Conservation (phyloP, 2,329 filamentous ascomycete genomes). For the Epichloe baconii region DNA sequence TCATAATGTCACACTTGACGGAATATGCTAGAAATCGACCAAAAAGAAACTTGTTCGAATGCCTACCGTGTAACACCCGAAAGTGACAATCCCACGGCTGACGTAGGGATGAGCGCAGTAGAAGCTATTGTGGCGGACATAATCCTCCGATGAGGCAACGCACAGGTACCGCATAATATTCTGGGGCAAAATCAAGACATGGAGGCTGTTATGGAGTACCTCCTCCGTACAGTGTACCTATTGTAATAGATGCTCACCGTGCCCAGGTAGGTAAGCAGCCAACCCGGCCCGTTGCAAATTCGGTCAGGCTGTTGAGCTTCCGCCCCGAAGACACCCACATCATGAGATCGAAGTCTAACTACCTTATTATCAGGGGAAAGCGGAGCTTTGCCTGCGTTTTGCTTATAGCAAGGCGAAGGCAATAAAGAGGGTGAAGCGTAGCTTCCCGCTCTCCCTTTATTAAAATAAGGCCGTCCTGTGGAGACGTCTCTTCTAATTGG, state of each 20-base stretch:
- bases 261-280: too few species aligned
- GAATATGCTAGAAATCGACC: neutral
- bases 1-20: neutral
- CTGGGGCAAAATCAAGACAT: neutral
- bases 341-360: too few species aligned
- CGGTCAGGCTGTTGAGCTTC: too few species aligned
- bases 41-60: neutral
- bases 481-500: too few species aligned
- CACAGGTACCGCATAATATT: neutral
- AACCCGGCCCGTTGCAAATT: too few species aligned
- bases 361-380: too few species aligned
- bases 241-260: neutral
- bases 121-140: neutral
- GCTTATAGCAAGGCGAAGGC: too few species aligned
- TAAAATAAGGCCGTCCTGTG: too few species aligned
- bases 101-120: slow-evolving; percentile 1
- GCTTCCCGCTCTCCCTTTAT: too few species aligned
- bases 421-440: too few species aligned
- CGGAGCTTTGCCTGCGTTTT: too few species aligned
- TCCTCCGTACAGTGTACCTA: neutral
- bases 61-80: neutral
- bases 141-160: neutral
- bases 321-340: too few species aligned
- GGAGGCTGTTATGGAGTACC: neutral
- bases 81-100: slow-evolving; percentile 1